These are phyloP conservation scores for Erysimum cheiri DNA, from an alignment of 441 rosid species.

Conservation along the genomic window DNA sequence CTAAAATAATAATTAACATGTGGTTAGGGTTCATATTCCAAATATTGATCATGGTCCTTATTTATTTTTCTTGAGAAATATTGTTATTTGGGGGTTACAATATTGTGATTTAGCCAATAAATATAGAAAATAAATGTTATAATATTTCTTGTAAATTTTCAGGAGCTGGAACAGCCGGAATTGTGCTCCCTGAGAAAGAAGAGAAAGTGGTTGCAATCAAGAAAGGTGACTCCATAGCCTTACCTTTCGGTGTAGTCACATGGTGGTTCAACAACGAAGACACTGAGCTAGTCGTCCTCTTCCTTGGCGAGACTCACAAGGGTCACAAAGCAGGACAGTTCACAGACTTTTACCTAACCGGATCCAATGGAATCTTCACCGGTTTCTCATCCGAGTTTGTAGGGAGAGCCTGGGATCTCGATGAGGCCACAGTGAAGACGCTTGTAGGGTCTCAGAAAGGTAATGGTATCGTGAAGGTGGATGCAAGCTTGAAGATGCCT, in stretches of 20 bases:
- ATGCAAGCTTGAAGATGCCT: constrained; percentile 57
- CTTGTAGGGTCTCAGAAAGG: constrained; percentile 63
- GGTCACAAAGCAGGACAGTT: constrained; percentile 77
- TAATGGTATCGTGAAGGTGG: constrained; percentile 70
- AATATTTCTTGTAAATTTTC: not conserved
- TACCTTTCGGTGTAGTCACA: constrained; percentile 84
- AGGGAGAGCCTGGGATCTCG: constrained; percentile 70
- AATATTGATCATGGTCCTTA: not conserved
- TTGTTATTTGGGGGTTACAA: not conserved
- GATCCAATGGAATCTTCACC: constrained; percentile 78
- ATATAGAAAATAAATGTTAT: not conserved
- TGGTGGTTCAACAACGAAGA: constrained; percentile 87
- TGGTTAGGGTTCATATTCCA: not conserved
- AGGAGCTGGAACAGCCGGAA: constrained; percentile 87
- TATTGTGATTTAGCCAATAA: not conserved
- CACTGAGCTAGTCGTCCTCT: constrained; percentile 67
- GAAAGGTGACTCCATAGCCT: constrained; percentile 85
- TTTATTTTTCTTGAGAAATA: not conserved
- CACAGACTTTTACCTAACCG: constrained; percentile 74
- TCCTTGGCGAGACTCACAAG: constrained; percentile 77
- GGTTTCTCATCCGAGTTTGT: constrained; percentile 81
- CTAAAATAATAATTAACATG: not conserved
- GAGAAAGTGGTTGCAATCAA: constrained; percentile 75
- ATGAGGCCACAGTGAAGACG: constrained; percentile 47
- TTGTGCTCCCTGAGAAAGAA: constrained; percentile 81